Base-by-base conservation (phyloP, 176 grass and related monocot genomes). In the Oryza punctata region DNA sequence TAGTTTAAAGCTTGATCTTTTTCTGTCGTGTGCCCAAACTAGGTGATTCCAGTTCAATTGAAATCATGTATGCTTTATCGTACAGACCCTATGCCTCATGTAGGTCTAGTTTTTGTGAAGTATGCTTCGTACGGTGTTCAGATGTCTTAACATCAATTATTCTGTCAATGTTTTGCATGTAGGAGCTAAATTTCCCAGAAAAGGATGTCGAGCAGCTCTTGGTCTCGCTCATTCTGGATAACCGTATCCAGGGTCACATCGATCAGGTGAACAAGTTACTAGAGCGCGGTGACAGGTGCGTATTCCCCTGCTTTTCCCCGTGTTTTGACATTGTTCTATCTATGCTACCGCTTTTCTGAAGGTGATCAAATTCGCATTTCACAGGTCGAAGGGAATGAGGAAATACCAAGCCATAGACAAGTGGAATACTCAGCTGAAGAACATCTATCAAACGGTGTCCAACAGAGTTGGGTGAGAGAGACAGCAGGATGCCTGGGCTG, bases 261-360 rank as follows among this genome's bases (percentile, higher is more conserved):
- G 96, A 99, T 92, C 96, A 99, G 78, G 93, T 99, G 75, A 99
- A 99, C 89, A 99, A 88, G 78, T 85, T 99, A 43, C 85, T 99
- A 69, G 96, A 99, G 64, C 84, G 91, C 2, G 82, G 93, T 78
- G 93, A 99, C 86, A 96, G 96, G 96, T 96, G 67, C 23, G 70
- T 86, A 24, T 2, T 21, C 38, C 38, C 38, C 12, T 21, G 35
- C 46, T 44, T 64, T 37, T 54, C 69, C n/a, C 8, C 69, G n/a
- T n/a, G n/a, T n/a, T n/a, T n/a, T 63, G 0, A 35, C 33, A 84
- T 65, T 9, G 2, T 65, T 57, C 32, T 14, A 5, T 57, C 32
- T 14, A 5, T 21, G 32, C 9, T 9, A 37, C 59, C 29, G 25
- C 45, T 12, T 78, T 78, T 76, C 54, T 35, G 8, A 76, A 18